Evolutionary conservation across 208 protist genomes (phyloP).

Genomic region (Leishmania amazonensis): DNA sequence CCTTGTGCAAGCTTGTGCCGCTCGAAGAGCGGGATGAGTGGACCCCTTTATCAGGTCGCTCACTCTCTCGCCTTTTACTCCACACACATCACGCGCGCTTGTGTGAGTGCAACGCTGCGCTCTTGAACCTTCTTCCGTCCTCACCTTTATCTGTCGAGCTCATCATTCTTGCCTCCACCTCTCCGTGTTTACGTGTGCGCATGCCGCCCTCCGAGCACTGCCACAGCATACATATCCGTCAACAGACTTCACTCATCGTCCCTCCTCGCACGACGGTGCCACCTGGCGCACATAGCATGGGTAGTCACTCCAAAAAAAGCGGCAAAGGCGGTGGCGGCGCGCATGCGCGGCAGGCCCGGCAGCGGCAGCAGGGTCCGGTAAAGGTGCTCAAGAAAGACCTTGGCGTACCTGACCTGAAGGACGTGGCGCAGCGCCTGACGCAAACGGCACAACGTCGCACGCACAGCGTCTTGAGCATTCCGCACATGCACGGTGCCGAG

Average conservation of each 20-base stretch:
- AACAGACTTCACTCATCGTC: neutral
- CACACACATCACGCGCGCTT: neutral
- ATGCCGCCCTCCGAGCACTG: neutral
- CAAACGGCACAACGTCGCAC: conserved; percentile 62
- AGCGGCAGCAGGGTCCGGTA: conserved; percentile 31
- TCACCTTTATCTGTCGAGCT: neutral
- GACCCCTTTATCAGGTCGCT: neutral
- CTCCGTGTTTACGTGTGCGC: neutral
- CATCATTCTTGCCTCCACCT: neutral
- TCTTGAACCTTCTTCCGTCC: neutral
- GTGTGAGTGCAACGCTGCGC: neutral
- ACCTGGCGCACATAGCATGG: conserved; percentile 43
- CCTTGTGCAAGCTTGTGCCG: neutral
- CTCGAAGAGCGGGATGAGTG: neutral
- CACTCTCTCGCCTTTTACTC: neutral
- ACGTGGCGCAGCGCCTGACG: conserved; percentile 59
- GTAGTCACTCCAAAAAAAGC: conserved; percentile 88
- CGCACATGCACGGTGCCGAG: conserved; percentile 17
- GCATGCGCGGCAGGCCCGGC: conserved; percentile 27
- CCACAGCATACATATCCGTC: neutral
- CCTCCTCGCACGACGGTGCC: neutral
- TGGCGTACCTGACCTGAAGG: conserved; percentile 81
- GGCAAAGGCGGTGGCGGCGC: conserved; percentile 75
- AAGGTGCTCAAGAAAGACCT: conserved; percentile 80
- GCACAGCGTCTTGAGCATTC: conserved; percentile 78